Conservation (phyloP, 306 rosid genomes). For the Ochetophila trinervis region DNA sequence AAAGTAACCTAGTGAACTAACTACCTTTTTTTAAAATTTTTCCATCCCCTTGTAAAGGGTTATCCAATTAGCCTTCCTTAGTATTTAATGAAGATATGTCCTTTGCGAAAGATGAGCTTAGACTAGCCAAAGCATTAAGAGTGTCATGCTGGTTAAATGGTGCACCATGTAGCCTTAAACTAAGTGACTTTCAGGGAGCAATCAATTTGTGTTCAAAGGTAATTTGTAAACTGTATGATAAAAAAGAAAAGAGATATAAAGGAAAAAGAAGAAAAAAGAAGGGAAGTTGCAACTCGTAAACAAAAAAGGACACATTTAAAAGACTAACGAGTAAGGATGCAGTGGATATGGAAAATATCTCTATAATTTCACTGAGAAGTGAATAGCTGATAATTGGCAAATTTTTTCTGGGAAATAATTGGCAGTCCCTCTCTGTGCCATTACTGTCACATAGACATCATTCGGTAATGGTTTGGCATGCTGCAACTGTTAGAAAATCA, state of each 20-base stretch:
- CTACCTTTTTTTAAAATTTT: neutral
- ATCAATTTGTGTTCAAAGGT: constrained; percentile 62
- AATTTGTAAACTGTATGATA: constrained; percentile 10
- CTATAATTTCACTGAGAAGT: constrained; percentile 12
- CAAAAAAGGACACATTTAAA: no score
- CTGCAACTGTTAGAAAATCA: no score
- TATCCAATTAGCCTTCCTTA: neutral
- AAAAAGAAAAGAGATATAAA: neutral
- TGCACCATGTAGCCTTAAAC: no score
- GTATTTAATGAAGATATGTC: constrained; percentile 54
- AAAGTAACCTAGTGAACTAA: constrained; percentile 34
- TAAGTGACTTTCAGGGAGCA: no score
- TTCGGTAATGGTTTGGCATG: no score
- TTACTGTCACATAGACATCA: no score
- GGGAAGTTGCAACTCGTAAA: neutral
- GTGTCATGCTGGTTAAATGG: constrained; percentile 69
- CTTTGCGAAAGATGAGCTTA: constrained; percentile 46
- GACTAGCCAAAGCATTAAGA: constrained; percentile 43
- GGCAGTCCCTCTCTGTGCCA: no score
- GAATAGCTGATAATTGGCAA: constrained; percentile 59
- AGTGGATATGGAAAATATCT: no score
- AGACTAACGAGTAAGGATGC: neutral
- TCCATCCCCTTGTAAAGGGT: neutral
- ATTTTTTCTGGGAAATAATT: constrained; percentile 52
- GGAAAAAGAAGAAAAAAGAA: neutral